These are phyloP conservation scores for Salvia hispanica DNA, from an alignment of 257 asterid genomes.

Conservation along the genomic window DNA sequence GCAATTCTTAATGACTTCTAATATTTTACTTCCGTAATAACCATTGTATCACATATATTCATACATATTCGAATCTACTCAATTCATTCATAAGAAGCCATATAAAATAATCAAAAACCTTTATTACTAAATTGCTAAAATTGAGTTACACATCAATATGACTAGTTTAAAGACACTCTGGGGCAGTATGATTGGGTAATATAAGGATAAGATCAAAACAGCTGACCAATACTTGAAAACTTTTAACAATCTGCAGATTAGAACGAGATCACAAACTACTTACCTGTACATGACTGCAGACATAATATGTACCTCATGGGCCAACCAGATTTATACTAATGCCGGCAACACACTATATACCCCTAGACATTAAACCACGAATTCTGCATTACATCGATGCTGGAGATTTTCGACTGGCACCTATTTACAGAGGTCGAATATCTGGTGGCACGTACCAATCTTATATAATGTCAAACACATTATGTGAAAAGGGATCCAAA, in stretches of 20 bases:
- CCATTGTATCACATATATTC: too few species aligned
- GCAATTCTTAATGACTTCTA: too few species aligned
- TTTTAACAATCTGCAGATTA: not conserved
- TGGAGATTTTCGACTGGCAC: not conserved
- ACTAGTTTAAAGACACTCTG: too few species aligned
- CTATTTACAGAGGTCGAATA: constrained; percentile 38
- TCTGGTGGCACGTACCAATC: constrained; percentile 26
- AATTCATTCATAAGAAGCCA: not conserved
- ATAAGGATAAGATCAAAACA: not conserved
- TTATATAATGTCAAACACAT: constrained; percentile 36
- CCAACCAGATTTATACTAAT: constrained; percentile 23
- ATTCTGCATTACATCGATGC: constrained; percentile 27
- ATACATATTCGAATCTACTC: too few species aligned
- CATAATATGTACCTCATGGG: not conserved
- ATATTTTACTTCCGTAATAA: too few species aligned
- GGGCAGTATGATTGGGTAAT: too few species aligned
- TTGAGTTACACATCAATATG: not conserved
- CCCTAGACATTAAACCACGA: constrained; percentile 12
- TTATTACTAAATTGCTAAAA: not conserved
- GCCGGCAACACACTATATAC: constrained; percentile 27
- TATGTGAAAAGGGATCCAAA: constrained; percentile 52
- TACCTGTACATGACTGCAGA: constrained; percentile 21
- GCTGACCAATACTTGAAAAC: constrained; percentile 1
- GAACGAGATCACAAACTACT: not conserved
- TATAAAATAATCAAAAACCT: not conserved